A percentile compares a stretch with the other conserved stretches of the same genome.
These are phyloP conservation scores for Guillardia theta DNA, from an alignment of 78 protist species.

Conservation along the genomic window DNA sequence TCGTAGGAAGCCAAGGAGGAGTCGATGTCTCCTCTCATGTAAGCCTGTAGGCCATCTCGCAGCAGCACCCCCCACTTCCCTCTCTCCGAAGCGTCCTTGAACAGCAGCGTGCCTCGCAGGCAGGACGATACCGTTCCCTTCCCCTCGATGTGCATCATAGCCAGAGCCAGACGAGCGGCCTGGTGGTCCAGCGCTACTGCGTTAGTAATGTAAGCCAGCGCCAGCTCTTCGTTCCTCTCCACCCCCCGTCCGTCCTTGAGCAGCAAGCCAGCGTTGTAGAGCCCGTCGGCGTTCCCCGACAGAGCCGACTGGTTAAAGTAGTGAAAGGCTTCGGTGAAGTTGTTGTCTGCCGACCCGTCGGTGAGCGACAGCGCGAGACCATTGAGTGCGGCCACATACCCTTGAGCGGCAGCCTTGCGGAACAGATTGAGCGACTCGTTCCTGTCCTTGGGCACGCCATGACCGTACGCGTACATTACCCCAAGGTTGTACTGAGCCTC, in stretches of 20 bases:
- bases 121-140: background rate
- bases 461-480: slow-evolving; percentile 27
- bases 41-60: background rate
- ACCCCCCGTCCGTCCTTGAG: background rate
- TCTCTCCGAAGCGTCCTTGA: slow-evolving; percentile 24
- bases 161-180: background rate
- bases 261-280: slow-evolving; percentile 21
- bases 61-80: slow-evolving; percentile 15
- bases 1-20: background rate
- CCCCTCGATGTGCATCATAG: background rate
- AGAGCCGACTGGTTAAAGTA: background rate
- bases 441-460: background rate
- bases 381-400: slow-evolving; percentile 10
- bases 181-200: background rate
- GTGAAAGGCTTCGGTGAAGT: background rate
- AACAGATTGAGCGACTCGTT: background rate
- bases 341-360: slow-evolving; percentile 12
- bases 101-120: background rate
- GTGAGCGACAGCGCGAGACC: background rate
- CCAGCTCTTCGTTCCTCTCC: background rate
- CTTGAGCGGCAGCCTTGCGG: slow-evolving; percentile 29
- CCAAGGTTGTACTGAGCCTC: slow-evolving; percentile 32
- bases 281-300: slow-evolving; percentile 28
- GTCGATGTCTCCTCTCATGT: background rate
- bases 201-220: background rate